Conservation (phyloP, 2,329 filamentous ascomycete genomes). For the Ramularia endophylla region DNA sequence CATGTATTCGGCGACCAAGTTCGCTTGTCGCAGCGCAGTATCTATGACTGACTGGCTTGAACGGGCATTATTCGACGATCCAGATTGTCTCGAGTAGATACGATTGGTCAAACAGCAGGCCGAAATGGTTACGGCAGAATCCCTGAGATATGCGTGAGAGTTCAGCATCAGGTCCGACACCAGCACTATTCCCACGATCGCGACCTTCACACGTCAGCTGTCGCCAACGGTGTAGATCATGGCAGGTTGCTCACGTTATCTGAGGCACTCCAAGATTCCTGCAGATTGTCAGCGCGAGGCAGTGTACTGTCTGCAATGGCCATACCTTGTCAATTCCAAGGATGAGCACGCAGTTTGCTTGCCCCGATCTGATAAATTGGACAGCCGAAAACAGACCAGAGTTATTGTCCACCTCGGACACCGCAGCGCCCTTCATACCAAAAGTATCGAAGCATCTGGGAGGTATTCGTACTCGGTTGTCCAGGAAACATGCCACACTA, state of each 20-base stretch:
- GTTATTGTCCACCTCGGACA: slow-evolving; percentile 16
- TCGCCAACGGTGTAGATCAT: no score
- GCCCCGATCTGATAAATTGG: slow-evolving; percentile 16
- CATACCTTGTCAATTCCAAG: slow-evolving; percentile 19
- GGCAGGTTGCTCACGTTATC: no score
- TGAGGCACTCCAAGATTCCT: slow-evolving; percentile 3
- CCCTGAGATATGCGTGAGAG: slow-evolving; percentile 24
- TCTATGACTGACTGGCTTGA: slow-evolving; percentile 4
- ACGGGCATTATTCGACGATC: not conserved
- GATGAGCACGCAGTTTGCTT: slow-evolving; percentile 18
- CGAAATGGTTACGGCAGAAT: slow-evolving; percentile 17
- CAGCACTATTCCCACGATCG: slow-evolving; percentile 18
- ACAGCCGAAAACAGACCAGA: slow-evolving; percentile 17
- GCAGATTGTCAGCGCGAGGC: not conserved
- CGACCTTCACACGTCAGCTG: no score
- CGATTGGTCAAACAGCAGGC: slow-evolving; percentile 11
- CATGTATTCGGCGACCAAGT: slow-evolving; percentile 13
- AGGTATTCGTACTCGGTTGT: slow-evolving; percentile 14
- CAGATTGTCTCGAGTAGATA: slow-evolving; percentile 9
- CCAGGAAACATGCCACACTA: slow-evolving; percentile 17
- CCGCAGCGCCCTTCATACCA: slow-evolving; percentile 17
- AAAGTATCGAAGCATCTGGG: slow-evolving; percentile 16
- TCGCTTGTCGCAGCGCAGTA: slow-evolving; percentile 13
- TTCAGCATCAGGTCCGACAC: slow-evolving; percentile 22
- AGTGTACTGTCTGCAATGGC: not conserved